A percentile compares a stretch with the other conserved stretches of the same genome.
These are phyloP conservation scores for Kwoniella bestiolae DNA, from an alignment of 768 basidiomycete genomes.

Conservation along the genomic window DNA sequence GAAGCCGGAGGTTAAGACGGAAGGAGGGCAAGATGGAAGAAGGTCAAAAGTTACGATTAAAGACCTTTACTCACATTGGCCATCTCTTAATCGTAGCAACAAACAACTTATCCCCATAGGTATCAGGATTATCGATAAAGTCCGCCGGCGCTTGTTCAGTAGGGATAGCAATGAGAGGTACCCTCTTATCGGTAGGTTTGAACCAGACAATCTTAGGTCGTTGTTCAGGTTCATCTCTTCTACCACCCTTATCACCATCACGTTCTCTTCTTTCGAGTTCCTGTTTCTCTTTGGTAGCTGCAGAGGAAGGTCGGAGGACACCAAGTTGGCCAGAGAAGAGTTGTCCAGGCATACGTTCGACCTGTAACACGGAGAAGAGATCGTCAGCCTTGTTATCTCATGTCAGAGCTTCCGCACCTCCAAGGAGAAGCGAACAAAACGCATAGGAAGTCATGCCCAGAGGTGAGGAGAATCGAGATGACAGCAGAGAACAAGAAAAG, in stretches of 20 bases:
- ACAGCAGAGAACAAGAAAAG: too few relatives aligned
- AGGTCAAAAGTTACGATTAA: too few relatives aligned
- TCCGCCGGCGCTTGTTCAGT: slow-evolving; percentile 96
- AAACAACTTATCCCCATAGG: slow-evolving; percentile 86
- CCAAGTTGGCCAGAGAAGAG: slow-evolving; percentile 97
- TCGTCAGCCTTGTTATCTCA: background rate
- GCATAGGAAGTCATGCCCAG: too few relatives aligned
- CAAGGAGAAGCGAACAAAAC: too few relatives aligned
- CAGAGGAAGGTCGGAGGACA: slow-evolving; percentile 90
- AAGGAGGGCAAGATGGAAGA: too few relatives aligned
- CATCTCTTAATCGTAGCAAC: slow-evolving; percentile 99
- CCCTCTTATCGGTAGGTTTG: slow-evolving; percentile 98
- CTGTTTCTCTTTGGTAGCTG: slow-evolving; percentile 97
- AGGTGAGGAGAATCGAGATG: too few relatives aligned
- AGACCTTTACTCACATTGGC: slow-evolving; percentile 62
- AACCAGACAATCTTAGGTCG: slow-evolving; percentile 99
- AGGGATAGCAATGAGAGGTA: slow-evolving; percentile 96
- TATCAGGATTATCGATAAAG: slow-evolving; percentile 92
- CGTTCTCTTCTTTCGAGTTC: slow-evolving; percentile 96
- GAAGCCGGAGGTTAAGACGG: too few relatives aligned
- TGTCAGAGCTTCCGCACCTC: background rate
- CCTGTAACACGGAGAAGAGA: slow-evolving; percentile 52
- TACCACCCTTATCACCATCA: slow-evolving; percentile 76
- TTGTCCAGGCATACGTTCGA: slow-evolving; percentile 98
- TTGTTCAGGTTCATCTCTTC: slow-evolving; percentile 66